Conservation (phyloP, 2,329 filamentous ascomycete genomes). For the Botrytis fragariae region DNA sequence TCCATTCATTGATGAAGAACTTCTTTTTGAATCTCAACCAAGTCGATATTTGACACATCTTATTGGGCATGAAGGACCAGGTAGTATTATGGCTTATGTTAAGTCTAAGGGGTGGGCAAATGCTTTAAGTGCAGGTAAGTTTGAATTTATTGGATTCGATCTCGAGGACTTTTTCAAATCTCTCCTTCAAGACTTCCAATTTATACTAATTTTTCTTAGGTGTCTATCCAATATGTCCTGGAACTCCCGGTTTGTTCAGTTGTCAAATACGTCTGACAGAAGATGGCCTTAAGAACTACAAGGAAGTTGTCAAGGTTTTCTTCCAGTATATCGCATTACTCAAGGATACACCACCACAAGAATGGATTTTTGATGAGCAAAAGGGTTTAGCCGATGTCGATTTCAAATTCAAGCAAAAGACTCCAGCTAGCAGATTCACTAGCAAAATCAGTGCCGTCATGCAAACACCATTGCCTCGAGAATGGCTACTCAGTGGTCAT, state of each 20-base stretch:
- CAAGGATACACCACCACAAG: constrained; percentile 72
- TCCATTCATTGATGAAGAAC: constrained; percentile 66
- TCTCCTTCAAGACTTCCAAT: background rate
- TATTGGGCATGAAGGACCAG: constrained; percentile 72
- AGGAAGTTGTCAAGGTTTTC: constrained; percentile 64
- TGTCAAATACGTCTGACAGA: constrained; percentile 65
- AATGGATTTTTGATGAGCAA: constrained; percentile 94
- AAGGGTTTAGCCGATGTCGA: constrained; percentile 88
- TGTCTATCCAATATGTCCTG: constrained; percentile 57
- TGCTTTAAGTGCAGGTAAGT: constrained; percentile 54
- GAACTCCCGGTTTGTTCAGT: constrained; percentile 65
- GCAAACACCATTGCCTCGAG: constrained; percentile 84
- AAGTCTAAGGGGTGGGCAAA: constrained; percentile 73
- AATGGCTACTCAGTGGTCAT: constrained; percentile 82
- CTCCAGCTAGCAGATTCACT: constrained; percentile 82
- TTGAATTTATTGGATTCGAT: background rate
- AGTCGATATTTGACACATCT: constrained; percentile 69
- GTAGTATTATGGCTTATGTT: constrained; percentile 69
- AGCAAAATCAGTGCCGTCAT: constrained; percentile 82
- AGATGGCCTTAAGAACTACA: constrained; percentile 55
- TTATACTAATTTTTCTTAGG: constrained; percentile 41
- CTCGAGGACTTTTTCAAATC: background rate
- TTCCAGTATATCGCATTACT: constrained; percentile 87
- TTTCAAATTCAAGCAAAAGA: constrained; percentile 94
- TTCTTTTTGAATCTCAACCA: constrained; percentile 64